These are phyloP conservation scores for Pulchroboletus neoregius DNA, from an alignment of 1,284 basidiomycete species.

Conservation along the genomic window DNA sequence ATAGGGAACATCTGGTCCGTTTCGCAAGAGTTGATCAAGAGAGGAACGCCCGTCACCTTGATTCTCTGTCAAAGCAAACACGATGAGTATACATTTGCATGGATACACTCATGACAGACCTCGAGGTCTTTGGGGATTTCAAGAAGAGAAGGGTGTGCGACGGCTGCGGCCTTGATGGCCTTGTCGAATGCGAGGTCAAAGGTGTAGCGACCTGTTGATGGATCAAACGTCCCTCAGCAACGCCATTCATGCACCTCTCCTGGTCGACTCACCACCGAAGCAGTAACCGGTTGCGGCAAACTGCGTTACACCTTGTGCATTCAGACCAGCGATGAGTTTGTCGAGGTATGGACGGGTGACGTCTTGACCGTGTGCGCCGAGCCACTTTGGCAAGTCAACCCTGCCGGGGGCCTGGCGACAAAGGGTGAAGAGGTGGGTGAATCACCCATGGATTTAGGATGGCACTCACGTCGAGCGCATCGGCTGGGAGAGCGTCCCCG, in stretches of 20 bases:
- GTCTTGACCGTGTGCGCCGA: slow-evolving; percentile 42
- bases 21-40: slow-evolving; percentile 44
- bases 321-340: slow-evolving; percentile 54
- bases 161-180: slow-evolving; percentile 49
- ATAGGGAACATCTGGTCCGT: slow-evolving; percentile 34
- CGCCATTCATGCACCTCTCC: too few species aligned
- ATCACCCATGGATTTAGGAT: background rate
- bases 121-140: slow-evolving; percentile 38
- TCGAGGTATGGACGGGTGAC: slow-evolving; percentile 52
- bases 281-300: slow-evolving; percentile 69
- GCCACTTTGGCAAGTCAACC: slow-evolving; percentile 50
- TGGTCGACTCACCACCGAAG: slow-evolving; percentile 52
- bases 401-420: background rate
- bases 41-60: slow-evolving; percentile 34
- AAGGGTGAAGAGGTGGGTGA: background rate
- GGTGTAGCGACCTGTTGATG: slow-evolving; percentile 45
- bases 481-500: slow-evolving; percentile 37
- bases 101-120: background rate
- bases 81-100: background rate
- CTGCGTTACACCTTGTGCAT: slow-evolving; percentile 51
- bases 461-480: slow-evolving; percentile 17
- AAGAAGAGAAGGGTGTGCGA: slow-evolving; percentile 69
- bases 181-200: slow-evolving; percentile 69
- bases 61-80: slow-evolving; percentile 26
- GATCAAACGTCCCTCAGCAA: slow-evolving; percentile 1